These are phyloP conservation scores for Torrubiellomyces zombiae DNA, from an alignment of 2,329 filamentous ascomycete species.

Conservation along the genomic window DNA sequence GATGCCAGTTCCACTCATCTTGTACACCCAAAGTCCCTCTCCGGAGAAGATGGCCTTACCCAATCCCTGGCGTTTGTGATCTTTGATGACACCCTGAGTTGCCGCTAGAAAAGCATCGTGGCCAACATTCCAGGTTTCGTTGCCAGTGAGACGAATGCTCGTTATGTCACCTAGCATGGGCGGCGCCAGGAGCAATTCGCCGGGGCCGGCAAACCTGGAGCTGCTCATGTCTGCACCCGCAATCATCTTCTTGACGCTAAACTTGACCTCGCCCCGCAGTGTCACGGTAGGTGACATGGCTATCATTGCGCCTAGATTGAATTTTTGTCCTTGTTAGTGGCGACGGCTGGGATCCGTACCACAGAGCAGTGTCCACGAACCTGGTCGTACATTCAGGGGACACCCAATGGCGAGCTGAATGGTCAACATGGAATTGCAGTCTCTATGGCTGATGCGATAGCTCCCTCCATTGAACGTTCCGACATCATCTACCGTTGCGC, in stretches of 20 bases:
- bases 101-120: slow-evolving; percentile 73
- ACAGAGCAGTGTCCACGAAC: slow-evolving; percentile 18
- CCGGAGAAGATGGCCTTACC: slow-evolving; percentile 88
- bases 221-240: slow-evolving; percentile 62
- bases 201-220: slow-evolving; percentile 75
- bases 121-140: slow-evolving; percentile 68
- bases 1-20: slow-evolving; percentile 63
- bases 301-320: slow-evolving; percentile 70
- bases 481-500: slow-evolving; percentile 57
- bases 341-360: neutral
- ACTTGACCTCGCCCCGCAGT: slow-evolving; percentile 67
- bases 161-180: slow-evolving; percentile 71
- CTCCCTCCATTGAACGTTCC: slow-evolving; percentile 96
- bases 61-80: slow-evolving; percentile 73
- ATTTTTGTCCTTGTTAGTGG: slow-evolving; percentile 1
- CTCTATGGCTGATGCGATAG: slow-evolving; percentile 82
- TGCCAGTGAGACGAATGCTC: slow-evolving; percentile 54
- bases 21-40: slow-evolving; percentile 83
- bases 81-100: slow-evolving; percentile 75
- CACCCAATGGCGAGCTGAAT: slow-evolving; percentile 81
- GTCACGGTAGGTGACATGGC: slow-evolving; percentile 84
- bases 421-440: slow-evolving; percentile 79
- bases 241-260: slow-evolving; percentile 83
- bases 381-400: slow-evolving; percentile 65
- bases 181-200: slow-evolving; percentile 75